Conservation (phyloP, 1,284 basidiomycete species). For the Laetiporus sulphureus region DNA sequence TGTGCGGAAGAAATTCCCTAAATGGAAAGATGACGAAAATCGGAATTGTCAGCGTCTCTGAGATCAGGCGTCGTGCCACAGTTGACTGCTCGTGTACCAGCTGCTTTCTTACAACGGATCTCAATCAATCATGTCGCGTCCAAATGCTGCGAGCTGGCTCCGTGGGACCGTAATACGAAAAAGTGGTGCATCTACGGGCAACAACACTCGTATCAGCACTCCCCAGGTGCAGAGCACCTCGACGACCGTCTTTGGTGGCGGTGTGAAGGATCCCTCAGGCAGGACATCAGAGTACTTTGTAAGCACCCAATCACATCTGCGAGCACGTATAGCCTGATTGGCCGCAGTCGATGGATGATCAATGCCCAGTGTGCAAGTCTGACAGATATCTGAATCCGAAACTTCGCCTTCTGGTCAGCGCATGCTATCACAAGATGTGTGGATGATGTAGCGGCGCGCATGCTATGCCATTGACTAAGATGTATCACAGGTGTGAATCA, state of each 20-base stretch:
- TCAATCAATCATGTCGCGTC: conserved; percentile 13
- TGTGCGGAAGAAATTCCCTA: no score
- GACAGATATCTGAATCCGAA: conserved; percentile 96
- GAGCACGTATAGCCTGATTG: neutral
- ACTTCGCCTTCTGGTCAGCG: conserved; percentile 87
- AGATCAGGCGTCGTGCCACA: neutral
- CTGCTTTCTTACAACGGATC: no score
- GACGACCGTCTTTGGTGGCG: conserved; percentile 65
- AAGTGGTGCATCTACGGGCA: conserved; percentile 39
- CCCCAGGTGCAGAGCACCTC: conserved; percentile 69
- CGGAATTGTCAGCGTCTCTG: neutral
- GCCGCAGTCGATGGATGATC: conserved; percentile 81
- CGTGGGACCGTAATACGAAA: conserved; percentile 70
- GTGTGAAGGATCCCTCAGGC: conserved; percentile 77
- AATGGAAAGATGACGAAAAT: no score
- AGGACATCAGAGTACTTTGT: conserved; percentile 75
- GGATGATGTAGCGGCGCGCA: conserved; percentile 12
- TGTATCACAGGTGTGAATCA: conserved; percentile 79
- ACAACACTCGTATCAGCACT: conserved; percentile 50
- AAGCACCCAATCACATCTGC: conserved; percentile 19
- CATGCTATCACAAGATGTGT: conserved; percentile 98
- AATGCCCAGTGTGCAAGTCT: conserved; percentile 96
- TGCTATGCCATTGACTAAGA: neutral
- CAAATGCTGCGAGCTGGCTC: conserved; percentile 43
- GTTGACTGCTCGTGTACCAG: no score